phyloP scores from a whole-genome alignment of 2,329 filamentous ascomycete species.

The Nothomitra cinnamomea region DNA sequence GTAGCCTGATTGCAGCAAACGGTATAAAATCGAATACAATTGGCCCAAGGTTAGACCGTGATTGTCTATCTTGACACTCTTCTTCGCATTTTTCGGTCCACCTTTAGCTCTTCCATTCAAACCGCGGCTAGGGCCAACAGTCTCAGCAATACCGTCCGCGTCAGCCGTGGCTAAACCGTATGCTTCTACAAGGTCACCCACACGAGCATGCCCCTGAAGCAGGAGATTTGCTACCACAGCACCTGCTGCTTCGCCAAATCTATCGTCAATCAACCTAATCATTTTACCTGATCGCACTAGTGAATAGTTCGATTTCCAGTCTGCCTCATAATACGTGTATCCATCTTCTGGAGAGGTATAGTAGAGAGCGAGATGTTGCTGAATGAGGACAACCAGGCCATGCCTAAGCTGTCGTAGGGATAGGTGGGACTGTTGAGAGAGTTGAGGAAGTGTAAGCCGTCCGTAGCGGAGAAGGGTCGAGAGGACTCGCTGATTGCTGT shows the following conservation, averaged over 20 bases:
- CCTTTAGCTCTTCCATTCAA: conserved; percentile 6
- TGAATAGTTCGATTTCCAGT: conserved; percentile 63
- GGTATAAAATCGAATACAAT: conserved; percentile 10
- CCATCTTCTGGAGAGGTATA: conserved; percentile 44
- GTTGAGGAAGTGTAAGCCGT: conserved; percentile 50
- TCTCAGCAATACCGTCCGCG: background rate
- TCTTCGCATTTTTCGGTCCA: background rate
- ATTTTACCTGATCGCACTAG: conserved; percentile 70
- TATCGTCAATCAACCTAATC: conserved; percentile 53
- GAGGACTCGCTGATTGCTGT: conserved; percentile 55
- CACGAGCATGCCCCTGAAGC: conserved; percentile 57
- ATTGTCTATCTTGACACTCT: background rate
- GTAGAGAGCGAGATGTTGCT: conserved; percentile 74
- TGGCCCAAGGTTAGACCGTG: background rate
- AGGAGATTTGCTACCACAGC: conserved; percentile 60
- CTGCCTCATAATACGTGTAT: conserved; percentile 66
- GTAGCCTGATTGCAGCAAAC: conserved; percentile 12
- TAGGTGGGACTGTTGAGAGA: conserved; percentile 57
- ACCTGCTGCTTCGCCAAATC: conserved; percentile 58
- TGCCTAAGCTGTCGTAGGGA: conserved; percentile 60
- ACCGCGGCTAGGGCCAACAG: background rate
- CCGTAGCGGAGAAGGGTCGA: conserved; percentile 62
- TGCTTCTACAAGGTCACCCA: conserved; percentile 51
- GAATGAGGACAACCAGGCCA: conserved; percentile 68
- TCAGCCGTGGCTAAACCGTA: conserved; percentile 25